A percentile compares a stretch with the other conserved stretches of the same genome.
Evolutionary conservation across 2,329 filamentous ascomycete genomes (phyloP).

Genomic region (Albifimbria verrucaria): DNA sequence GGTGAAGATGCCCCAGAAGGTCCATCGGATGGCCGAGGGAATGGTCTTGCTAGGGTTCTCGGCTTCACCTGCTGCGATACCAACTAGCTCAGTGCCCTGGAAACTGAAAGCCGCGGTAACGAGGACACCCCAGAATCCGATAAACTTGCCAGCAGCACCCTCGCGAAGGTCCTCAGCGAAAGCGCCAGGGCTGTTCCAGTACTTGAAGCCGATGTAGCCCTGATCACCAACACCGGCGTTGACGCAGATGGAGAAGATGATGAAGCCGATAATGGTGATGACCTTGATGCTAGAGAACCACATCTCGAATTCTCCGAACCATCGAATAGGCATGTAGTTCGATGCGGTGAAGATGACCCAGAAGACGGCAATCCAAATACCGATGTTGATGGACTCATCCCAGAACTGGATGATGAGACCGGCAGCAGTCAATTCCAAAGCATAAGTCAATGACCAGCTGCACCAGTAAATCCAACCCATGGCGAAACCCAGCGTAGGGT

Average conservation of each 20-base stretch:
- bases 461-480: slow-evolving; percentile 88
- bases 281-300: slow-evolving; percentile 78
- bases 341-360: slow-evolving; percentile 65
- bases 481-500: slow-evolving; percentile 69
- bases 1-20: slow-evolving; percentile 70
- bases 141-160: slow-evolving; percentile 57
- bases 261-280: slow-evolving; percentile 68
- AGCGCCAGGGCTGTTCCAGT: slow-evolving; percentile 66
- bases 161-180: slow-evolving; percentile 59
- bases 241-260: slow-evolving; percentile 73
- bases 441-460: slow-evolving; percentile 69
- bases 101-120: slow-evolving; percentile 68
- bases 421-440: slow-evolving; percentile 69
- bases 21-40: slow-evolving; percentile 68
- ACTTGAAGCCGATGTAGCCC: slow-evolving; percentile 71
- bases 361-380: slow-evolving; percentile 71
- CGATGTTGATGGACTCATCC: slow-evolving; percentile 59
- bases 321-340: slow-evolving; percentile 69
- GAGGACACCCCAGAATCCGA: slow-evolving; percentile 67
- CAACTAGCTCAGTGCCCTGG: slow-evolving; percentile 73
- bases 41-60: slow-evolving; percentile 69
- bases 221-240: slow-evolving; percentile 67
- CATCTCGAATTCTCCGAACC: slow-evolving; percentile 76
- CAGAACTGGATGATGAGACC: slow-evolving; percentile 77
- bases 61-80: slow-evolving; percentile 75